Evolutionary conservation across 1,139 yeast species (phyloP).

Genomic region (Kodamaea fungicola): DNA sequence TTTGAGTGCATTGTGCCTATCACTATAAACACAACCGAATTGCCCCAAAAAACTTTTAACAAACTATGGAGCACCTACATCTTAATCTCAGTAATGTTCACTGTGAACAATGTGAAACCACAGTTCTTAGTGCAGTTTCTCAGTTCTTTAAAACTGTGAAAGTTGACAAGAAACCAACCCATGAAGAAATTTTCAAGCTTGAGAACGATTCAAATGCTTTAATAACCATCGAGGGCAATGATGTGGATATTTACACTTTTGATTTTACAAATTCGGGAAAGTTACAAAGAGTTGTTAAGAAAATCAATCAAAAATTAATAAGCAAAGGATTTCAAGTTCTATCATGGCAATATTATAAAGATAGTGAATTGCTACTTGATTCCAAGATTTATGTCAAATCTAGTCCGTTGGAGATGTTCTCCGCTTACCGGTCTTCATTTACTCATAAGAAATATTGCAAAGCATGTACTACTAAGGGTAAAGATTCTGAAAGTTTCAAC

Average conservation of each 20-base stretch:
- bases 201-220: conserved; percentile 10
- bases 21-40: too few species aligned
- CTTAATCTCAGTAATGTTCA: conserved; percentile 45
- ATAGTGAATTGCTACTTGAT: conserved; percentile 14
- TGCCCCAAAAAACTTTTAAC: background rate
- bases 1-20: background rate
- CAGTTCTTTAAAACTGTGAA: conserved; percentile 11
- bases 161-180: conserved; percentile 18
- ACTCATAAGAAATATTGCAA: conserved; percentile 33
- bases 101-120: conserved; percentile 46
- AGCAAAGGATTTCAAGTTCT: conserved; percentile 30
- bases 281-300: conserved; percentile 18
- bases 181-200: conserved; percentile 15
- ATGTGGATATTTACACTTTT: conserved; percentile 19
- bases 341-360: conserved; percentile 30
- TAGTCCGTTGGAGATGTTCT: conserved; percentile 5
- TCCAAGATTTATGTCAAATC: conserved; percentile 8
- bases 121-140: conserved; percentile 24
- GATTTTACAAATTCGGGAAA: conserved; percentile 2
- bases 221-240: conserved; percentile 16
- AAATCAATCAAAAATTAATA: conserved; percentile 19
- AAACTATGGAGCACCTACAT: conserved; percentile 25
- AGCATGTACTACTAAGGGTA: conserved; percentile 19
- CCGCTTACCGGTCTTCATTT: conserved; percentile 10
- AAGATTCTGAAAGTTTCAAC: conserved; percentile 3